phyloP scores from a whole-genome alignment of 2,329 filamentous ascomycete species.

The Coniosporium tulheliwenetii region DNA sequence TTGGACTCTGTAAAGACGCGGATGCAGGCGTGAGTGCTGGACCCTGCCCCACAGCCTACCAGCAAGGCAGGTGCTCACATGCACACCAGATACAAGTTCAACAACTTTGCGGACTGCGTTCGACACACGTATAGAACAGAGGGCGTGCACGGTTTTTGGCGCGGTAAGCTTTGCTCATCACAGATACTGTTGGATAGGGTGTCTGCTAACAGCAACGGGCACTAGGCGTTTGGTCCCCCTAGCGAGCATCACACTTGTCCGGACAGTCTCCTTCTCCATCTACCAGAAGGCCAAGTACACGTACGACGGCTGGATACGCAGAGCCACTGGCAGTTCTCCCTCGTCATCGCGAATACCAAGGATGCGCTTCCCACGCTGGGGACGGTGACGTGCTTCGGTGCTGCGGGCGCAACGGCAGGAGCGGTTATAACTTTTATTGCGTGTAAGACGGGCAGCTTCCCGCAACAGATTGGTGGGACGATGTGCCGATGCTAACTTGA shows the following conservation, averaged over 20 bases:
- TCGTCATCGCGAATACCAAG: slow-evolving; percentile 53
- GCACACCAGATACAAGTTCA: slow-evolving; percentile 46
- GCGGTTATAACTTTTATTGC: slow-evolving; percentile 67
- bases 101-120: slow-evolving; percentile 59
- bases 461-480: too few species aligned
- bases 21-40: slow-evolving; percentile 50
- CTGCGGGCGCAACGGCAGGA: slow-evolving; percentile 64
- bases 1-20: slow-evolving; percentile 82
- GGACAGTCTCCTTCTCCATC: slow-evolving; percentile 64
- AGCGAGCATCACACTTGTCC: slow-evolving; percentile 60
- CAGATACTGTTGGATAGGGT: not conserved
- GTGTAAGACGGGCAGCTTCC: slow-evolving; percentile 28
- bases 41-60: not conserved
- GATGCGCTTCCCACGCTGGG: slow-evolving; percentile 58
- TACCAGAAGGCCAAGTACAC: slow-evolving; percentile 65
- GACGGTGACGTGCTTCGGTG: slow-evolving; percentile 61
- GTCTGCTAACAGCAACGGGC: not conserved
- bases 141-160: slow-evolving; percentile 34
- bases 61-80: not conserved
- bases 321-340: slow-evolving; percentile 48
- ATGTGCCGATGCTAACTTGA: too few species aligned
- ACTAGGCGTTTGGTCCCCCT: slow-evolving; percentile 61
- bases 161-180: slow-evolving; percentile 26
- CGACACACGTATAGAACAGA: slow-evolving; percentile 52
- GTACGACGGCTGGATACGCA: slow-evolving; percentile 55